Base-by-base conservation (phyloP, 208 protist genomes). In the Acanthamoeba royreba region DNA sequence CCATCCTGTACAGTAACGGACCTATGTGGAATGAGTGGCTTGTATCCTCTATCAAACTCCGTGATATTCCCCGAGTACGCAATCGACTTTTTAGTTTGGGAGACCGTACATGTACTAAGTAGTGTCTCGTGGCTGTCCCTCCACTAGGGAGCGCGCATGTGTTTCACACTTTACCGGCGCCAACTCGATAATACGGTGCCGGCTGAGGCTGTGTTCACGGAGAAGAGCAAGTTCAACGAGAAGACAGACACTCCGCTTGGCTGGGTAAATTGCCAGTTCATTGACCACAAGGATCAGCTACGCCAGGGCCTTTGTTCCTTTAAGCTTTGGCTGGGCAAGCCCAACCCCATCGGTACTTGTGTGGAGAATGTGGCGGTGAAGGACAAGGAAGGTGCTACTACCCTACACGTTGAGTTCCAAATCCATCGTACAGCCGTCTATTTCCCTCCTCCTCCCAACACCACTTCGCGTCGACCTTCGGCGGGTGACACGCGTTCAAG, bases 321-420 rank as follows among this genome's bases (percentile, higher is more conserved):
- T 17, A 69, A 91, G 4, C 42, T 96, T 0, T 96, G 95, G 95
- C 94, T 79, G 35, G 72, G 92, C 79, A 94, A 96, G 72, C 35
- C 93, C 53, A 96, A 96, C 81, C 95, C 95, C 15, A 85, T 96
- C 2, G 92, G 91, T 42, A 85, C 74, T 2, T 96, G 93, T 47
- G 69, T 85, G 69, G 45, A 66, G 33, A 92, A 92, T 58, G 88
- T 85, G 69, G 35, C 31, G 31, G 31, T 45, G 9, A 69, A 61
- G 74, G 74, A 85, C 69, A 92, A 85, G 25, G 31, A 74, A 15
- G 28, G 61, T 11, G 61, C 69, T 13, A 33, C 61, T 15, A 45
- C 28, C n/a, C 81, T 89, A 4, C 38, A 89, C 52, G 31, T 89
- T 33, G 81, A 89, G 49, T 89, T 89, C 33, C 52, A 89, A 33